Evolutionary conservation across 2,329 filamentous ascomycete genomes (phyloP).

Genomic region (Aspergillus aculeatinus): DNA sequence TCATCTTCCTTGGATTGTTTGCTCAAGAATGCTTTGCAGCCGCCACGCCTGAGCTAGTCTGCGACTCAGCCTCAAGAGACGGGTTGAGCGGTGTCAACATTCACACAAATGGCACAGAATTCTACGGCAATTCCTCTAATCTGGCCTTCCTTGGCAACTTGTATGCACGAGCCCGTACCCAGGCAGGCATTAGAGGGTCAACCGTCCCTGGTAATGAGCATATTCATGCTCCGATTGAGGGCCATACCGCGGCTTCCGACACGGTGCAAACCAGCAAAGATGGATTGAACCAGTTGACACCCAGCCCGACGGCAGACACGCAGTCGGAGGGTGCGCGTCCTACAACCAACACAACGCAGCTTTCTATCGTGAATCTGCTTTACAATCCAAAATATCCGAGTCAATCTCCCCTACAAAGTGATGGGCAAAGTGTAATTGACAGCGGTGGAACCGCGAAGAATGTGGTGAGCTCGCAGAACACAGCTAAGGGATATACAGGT

Average conservation of each 20-base stretch:
- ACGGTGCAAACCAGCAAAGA: background rate
- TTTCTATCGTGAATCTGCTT: conserved; percentile 23
- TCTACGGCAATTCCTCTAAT: conserved; percentile 30
- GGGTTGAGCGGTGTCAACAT: conserved; percentile 29
- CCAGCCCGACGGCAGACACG: background rate
- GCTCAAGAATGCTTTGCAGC: background rate
- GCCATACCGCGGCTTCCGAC: background rate
- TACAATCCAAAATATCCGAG: conserved; percentile 21
- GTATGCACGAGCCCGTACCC: conserved; percentile 21
- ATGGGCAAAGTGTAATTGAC: background rate
- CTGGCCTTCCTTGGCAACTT: conserved; percentile 28
- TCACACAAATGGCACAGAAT: conserved; percentile 30
- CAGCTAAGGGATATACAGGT: conserved; percentile 1
- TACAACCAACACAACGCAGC: conserved; percentile 13
- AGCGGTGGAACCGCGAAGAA: background rate
- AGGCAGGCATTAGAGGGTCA: conserved; percentile 10
- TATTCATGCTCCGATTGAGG: background rate
- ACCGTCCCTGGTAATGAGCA: conserved; percentile 2
- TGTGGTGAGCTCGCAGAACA: background rate
- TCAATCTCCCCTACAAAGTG: conserved; percentile 10
- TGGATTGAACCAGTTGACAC: background rate
- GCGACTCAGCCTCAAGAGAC: conserved; percentile 21
- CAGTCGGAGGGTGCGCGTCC: conserved; percentile 1
- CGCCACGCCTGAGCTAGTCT: conserved; percentile 12
- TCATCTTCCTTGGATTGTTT: background rate